A percentile compares a stretch with the other conserved stretches of the same genome.
phyloP scores from a whole-genome alignment of 2,329 filamentous ascomycete species.

The Cryphonectria nitschkei region DNA sequence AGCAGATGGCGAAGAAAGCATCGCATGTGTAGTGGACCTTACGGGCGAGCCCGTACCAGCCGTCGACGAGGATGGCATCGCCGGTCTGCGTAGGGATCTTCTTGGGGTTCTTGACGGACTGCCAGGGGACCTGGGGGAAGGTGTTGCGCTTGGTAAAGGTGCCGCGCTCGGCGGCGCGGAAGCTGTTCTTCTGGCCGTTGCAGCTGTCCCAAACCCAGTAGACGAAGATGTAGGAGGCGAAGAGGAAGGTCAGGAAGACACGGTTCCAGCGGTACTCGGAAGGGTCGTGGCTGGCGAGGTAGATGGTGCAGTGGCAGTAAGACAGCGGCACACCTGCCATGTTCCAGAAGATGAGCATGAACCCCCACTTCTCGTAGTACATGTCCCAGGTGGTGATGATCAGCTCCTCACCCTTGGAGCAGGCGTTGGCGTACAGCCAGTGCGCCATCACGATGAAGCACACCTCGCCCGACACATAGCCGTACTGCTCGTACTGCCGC shows the following conservation, averaged over 20 bases:
- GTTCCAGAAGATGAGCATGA: slow-evolving; percentile 92
- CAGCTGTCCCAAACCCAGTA: slow-evolving; percentile 86
- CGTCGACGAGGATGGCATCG: slow-evolving; percentile 72
- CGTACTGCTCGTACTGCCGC: slow-evolving; percentile 76
- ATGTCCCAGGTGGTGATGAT: slow-evolving; percentile 86
- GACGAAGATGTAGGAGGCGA: slow-evolving; percentile 68
- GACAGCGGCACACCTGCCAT: slow-evolving; percentile 78
- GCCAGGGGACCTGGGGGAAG: slow-evolving; percentile 82
- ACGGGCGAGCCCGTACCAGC: slow-evolving; percentile 76
- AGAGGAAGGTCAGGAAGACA: slow-evolving; percentile 63
- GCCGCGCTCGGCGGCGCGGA: slow-evolving; percentile 72
- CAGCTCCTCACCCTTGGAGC: slow-evolving; percentile 80
- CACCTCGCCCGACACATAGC: slow-evolving; percentile 76
- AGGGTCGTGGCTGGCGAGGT: slow-evolving; percentile 75
- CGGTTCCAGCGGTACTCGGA: slow-evolving; percentile 70
- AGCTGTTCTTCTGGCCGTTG: slow-evolving; percentile 85
- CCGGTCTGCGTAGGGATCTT: slow-evolving; percentile 70
- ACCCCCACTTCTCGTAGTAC: slow-evolving; percentile 88
- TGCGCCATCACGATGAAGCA: slow-evolving; percentile 77
- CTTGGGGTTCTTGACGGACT: slow-evolving; percentile 72
- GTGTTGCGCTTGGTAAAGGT: slow-evolving; percentile 66
- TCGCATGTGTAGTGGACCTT: slow-evolving; percentile 85
- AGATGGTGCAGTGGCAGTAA: slow-evolving; percentile 84
- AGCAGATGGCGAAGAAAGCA: slow-evolving; percentile 74
- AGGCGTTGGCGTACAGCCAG: slow-evolving; percentile 82